These are phyloP conservation scores for Paramecium biaurelia DNA, from an alignment of 73 alveolate genomes.

Conservation along the genomic window DNA sequence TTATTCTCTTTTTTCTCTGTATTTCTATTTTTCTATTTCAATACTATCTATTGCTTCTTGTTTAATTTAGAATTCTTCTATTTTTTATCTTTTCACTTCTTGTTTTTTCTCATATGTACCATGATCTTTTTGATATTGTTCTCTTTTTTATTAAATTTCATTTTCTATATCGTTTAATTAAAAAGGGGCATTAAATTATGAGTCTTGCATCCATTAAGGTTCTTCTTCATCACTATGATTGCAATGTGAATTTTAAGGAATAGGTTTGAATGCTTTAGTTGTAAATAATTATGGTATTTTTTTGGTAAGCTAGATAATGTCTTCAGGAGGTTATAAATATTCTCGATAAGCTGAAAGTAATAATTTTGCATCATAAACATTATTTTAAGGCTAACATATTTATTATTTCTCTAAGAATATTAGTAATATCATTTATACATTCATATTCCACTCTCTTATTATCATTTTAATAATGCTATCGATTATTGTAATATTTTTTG, in stretches of 20 bases:
- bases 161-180: constrained; percentile 9
- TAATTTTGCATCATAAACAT: constrained; percentile 36
- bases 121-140: constrained; percentile 1
- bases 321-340: neutral
- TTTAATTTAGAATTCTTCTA: neutral
- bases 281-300: neutral
- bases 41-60: neutral
- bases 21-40: neutral
- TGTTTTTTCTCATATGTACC: constrained; percentile 31
- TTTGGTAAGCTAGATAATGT: neutral
- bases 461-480: neutral
- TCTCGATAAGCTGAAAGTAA: neutral
- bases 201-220: constrained; percentile 22
- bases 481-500: neutral
- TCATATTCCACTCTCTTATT: constrained; percentile 1
- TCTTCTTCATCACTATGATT: constrained; percentile 36
- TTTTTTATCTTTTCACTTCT: neutral
- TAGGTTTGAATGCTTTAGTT: neutral
- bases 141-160: neutral
- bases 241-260: neutral
- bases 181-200: neutral
- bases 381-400: neutral
- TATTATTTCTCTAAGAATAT: neutral
- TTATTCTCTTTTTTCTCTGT: neutral
- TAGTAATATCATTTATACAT: neutral